These are phyloP conservation scores for Coniferiporia weirii DNA, from an alignment of 1,284 basidiomycete species.

Conservation along the genomic window DNA sequence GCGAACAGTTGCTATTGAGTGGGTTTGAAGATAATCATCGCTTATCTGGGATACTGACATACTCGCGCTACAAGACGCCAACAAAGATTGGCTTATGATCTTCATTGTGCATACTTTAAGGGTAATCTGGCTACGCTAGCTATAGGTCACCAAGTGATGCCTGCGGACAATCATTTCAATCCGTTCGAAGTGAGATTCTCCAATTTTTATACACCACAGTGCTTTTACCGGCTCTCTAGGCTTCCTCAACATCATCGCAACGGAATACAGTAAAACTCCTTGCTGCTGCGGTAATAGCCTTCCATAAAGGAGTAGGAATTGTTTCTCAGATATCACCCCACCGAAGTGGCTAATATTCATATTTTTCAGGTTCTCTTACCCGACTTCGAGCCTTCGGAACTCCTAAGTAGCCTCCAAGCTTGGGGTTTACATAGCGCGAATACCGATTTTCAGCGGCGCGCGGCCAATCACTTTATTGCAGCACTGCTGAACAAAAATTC, in stretches of 20 bases:
- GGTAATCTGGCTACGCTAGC: conserved; percentile 54
- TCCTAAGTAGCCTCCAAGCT: conserved; percentile 7
- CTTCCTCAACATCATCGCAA: conserved; percentile 39
- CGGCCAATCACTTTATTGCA: conserved; percentile 11
- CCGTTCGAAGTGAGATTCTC: conserved; percentile 40
- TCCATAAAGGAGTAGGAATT: conserved; percentile 58
- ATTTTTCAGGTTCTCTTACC: conserved; percentile 6
- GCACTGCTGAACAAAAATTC: conserved; percentile 15
- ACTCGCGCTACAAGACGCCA: conserved; percentile 41
- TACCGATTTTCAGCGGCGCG: conserved; percentile 4
- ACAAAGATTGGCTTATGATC: conserved; percentile 45
- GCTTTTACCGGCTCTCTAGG: conserved; percentile 31
- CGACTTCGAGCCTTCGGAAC: neutral
- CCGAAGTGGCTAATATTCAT: neutral
- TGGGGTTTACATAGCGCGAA: conserved; percentile 5
- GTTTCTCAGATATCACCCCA: neutral
- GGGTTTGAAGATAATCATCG: conserved; percentile 31
- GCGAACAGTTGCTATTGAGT: conserved; percentile 61
- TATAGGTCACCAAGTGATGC: conserved; percentile 46
- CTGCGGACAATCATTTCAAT: conserved; percentile 33
- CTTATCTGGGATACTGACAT: conserved; percentile 10
- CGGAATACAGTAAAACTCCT: conserved; percentile 65
- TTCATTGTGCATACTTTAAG: conserved; percentile 57
- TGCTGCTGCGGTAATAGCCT: conserved; percentile 54
- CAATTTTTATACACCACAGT: neutral